phyloP scores from a whole-genome alignment of 2,329 filamentous ascomycete species.

The Pestalotiopsis sp. region DNA sequence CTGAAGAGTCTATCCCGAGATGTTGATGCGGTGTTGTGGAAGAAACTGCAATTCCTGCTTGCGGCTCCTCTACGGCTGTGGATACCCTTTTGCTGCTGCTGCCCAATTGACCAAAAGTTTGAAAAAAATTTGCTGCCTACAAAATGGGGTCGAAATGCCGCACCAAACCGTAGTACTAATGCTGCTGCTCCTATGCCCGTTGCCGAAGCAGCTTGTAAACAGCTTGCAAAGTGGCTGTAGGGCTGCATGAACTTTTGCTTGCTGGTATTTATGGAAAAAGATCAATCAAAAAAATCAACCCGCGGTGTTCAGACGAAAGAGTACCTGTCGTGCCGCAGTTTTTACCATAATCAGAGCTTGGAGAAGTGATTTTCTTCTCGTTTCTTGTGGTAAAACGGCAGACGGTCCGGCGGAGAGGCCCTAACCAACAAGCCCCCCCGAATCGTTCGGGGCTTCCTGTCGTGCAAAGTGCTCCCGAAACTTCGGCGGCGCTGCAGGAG shows the following conservation, averaged over 20 bases:
- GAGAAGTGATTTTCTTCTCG: too few relatives aligned
- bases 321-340: not conserved
- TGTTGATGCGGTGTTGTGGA: slow-evolving; percentile 4
- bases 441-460: too few relatives aligned
- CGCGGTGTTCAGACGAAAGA: not conserved
- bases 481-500: not conserved
- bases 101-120: slow-evolving; percentile 12
- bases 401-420: too few relatives aligned
- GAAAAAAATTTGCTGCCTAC: slow-evolving; percentile 10
- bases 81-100: slow-evolving; percentile 12
- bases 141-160: slow-evolving; percentile 8
- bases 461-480: too few relatives aligned
- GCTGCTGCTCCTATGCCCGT: not conserved
- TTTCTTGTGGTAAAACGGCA: too few relatives aligned
- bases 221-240: not conserved
- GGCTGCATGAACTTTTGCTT: slow-evolving; percentile 1
- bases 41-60: slow-evolving; percentile 2
- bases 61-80: slow-evolving; percentile 2
- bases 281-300: not conserved
- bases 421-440: too few relatives aligned
- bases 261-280: not conserved
- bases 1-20: not conserved
- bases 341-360: too few relatives aligned
- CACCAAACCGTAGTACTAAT: not conserved
- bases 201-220: not conserved